Evolutionary conservation across 345 rosid genomes (phyloP), one percentile per base, ranked within the genome.

Genomic region (Hibiscus mutabilis): DNA sequence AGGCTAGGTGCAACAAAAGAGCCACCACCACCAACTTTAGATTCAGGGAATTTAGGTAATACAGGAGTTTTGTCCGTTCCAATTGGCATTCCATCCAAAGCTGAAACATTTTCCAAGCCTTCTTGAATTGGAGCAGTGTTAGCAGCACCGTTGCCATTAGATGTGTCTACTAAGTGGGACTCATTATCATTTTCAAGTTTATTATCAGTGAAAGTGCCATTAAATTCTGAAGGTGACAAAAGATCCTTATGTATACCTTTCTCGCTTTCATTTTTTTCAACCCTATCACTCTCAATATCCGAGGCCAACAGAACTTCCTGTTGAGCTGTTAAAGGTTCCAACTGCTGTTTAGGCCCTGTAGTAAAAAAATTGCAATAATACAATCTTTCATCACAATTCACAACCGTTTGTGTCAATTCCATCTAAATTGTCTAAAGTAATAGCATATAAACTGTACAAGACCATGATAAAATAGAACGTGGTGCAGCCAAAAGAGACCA

Each of bases 301-400:
- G 85, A 73, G 15, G 66, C 52, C 79, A 86, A 47, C 18, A 67
- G 60, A 62, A 73, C 76, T 77, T 92, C 96, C 69, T 89, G 92
- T 71, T 84, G 86, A 22, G 84, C 37, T 31, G 88, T 86, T 82
- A 92, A 79, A 15, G 91, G 84, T 42, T 83, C 87, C 92, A 90
- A 78, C 75, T 90, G 89, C 67, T 73, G 92, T 73, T 79, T 83
- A 60, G 76, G 73, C 73, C 85, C 97, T 95, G 83, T 33, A 35
- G 62, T 58, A 76, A 71, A 55, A 42, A 40, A 16, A 47, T 15
- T 16, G 13, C 5, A 60, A 73, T 74, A 35, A 73, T 21, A 68
- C 12, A 52, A 52, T 52, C 16, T 58, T 8, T n/a, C 60, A 69
- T 9, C 56, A 9, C 31, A 2, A 55, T 12, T 9, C 57, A 13